A percentile compares a stretch with the other conserved stretches of the same genome.
Conservation (phyloP, 1,284 basidiomycete genomes). For the Malassezia caprae region DNA sequence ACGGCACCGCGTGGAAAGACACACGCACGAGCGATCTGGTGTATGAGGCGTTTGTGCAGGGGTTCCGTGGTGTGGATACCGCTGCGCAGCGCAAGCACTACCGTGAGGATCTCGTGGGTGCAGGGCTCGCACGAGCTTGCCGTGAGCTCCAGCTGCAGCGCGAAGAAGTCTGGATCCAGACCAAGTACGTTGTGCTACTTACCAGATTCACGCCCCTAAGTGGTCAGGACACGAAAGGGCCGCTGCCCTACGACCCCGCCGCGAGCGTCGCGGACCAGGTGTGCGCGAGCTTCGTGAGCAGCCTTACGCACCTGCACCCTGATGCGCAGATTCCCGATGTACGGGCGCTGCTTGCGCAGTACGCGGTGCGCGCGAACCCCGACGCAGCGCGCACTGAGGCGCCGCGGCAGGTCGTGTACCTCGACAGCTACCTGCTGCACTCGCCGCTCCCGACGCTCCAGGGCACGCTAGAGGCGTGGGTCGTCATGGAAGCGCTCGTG, state of each 20-base stretch:
- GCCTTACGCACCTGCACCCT: conserved; percentile 27
- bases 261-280: conserved; percentile 31
- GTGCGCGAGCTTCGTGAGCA: conserved; percentile 21
- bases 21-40: conserved; percentile 31
- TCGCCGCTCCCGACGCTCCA: conserved; percentile 34
- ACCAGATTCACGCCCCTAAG: conserved; percentile 30
- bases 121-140: conserved; percentile 23
- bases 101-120: conserved; percentile 40
- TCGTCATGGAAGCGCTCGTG: conserved; percentile 35
- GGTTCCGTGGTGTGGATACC: conserved; percentile 42
- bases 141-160: conserved; percentile 23
- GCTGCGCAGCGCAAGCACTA: conserved; percentile 45
- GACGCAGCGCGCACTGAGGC: not conserved
- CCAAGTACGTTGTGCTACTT: conserved; percentile 23
- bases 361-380: conserved; percentile 14
- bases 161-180: conserved; percentile 36
- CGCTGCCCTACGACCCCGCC: conserved; percentile 26
- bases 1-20: conserved; percentile 46
- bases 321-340: conserved; percentile 15
- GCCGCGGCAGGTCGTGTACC: conserved; percentile 22
- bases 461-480: conserved; percentile 36
- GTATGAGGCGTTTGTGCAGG: conserved; percentile 28
- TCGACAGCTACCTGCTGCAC: conserved; percentile 41
- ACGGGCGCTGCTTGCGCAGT: conserved; percentile 13
- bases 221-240: conserved; percentile 29